Percentiles rank a stretch among this genome's conserved stretches.
phyloP scores from a whole-genome alignment of 257 asterid genomes.

The Avicennia marina region DNA sequence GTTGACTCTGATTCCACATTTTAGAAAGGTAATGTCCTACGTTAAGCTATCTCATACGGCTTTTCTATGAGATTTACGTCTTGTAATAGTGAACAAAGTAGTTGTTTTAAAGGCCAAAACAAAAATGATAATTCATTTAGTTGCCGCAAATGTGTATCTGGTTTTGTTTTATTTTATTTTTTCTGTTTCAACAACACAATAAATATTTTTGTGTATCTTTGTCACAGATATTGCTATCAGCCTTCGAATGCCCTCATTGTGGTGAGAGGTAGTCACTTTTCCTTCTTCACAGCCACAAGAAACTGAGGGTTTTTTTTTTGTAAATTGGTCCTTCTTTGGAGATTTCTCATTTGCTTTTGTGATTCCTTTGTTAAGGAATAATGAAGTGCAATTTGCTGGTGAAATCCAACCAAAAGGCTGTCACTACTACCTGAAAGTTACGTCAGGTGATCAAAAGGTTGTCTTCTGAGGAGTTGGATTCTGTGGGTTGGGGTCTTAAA shows the following conservation, averaged over 20 bases:
- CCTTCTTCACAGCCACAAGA: background rate
- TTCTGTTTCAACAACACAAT: too few relatives aligned
- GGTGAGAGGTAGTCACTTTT: slow-evolving; percentile 70
- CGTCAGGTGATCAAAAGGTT: slow-evolving; percentile 82
- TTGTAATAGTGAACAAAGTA: too few relatives aligned
- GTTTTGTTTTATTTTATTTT: too few relatives aligned
- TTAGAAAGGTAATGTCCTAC: slow-evolving; percentile 69
- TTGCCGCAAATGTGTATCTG: too few relatives aligned
- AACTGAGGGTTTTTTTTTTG: background rate
- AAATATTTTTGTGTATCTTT: too few relatives aligned
- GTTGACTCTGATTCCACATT: slow-evolving; percentile 80
- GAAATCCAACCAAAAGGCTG: slow-evolving; percentile 95
- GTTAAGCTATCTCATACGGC: background rate
- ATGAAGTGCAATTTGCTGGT: slow-evolving; percentile 95
- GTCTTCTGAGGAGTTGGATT: slow-evolving; percentile 21
- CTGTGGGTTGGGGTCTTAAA: background rate
- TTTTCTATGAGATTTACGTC: too few relatives aligned
- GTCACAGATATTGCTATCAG: slow-evolving; percentile 80
- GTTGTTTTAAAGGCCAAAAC: too few relatives aligned
- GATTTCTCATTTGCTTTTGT: slow-evolving; percentile 21
- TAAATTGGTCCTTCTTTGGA: background rate
- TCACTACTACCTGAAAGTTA: slow-evolving; percentile 46
- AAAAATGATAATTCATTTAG: too few relatives aligned
- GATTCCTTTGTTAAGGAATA: slow-evolving; percentile 61
- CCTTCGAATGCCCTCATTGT: slow-evolving; percentile 96